These are phyloP conservation scores for Aphanomyces euteiches DNA, from an alignment of 352 stramenopile species.

Conservation along the genomic window DNA sequence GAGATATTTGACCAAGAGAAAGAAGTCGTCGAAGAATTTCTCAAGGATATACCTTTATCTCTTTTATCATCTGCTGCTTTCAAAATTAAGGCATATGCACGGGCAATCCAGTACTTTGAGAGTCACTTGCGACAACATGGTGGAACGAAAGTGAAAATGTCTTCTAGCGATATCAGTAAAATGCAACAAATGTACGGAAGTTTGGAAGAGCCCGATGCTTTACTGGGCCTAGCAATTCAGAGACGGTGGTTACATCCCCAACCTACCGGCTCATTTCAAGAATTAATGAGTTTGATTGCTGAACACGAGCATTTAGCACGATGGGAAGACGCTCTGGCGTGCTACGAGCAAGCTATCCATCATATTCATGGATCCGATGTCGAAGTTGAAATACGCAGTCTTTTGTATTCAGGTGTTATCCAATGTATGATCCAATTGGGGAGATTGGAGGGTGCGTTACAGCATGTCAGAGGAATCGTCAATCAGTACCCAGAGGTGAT, in stretches of 20 bases:
- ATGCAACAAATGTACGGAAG: slow-evolving; percentile 75
- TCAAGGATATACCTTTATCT: slow-evolving; percentile 65
- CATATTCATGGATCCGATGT: slow-evolving; percentile 42
- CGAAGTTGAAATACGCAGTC: slow-evolving; percentile 15
- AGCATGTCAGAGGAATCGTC: slow-evolving; percentile 84
- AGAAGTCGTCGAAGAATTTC: slow-evolving; percentile 68
- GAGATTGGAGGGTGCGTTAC: slow-evolving; percentile 73
- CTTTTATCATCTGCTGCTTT: slow-evolving; percentile 67
- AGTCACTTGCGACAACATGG: slow-evolving; percentile 59
- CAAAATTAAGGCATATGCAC: slow-evolving; percentile 63
- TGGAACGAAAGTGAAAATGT: not conserved
- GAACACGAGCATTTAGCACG: slow-evolving; percentile 66
- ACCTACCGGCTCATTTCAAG: slow-evolving; percentile 43
- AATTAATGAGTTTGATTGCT: slow-evolving; percentile 66
- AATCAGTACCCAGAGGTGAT: slow-evolving; percentile 74
- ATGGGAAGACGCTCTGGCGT: slow-evolving; percentile 72
- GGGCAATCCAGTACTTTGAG: slow-evolving; percentile 76
- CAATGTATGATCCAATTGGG: slow-evolving; percentile 80
- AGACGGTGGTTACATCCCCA: slow-evolving; percentile 50
- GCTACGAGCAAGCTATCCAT: slow-evolving; percentile 75
- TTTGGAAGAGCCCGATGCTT: slow-evolving; percentile 63
- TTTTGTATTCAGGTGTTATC: slow-evolving; percentile 76
- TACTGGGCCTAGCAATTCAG: slow-evolving; percentile 57
- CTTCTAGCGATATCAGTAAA: slow-evolving; percentile 50
- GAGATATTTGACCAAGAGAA: slow-evolving; percentile 72